Evolutionary conservation across 345 rosid species (phyloP).

Genomic region (Ceriops zippeliana): DNA sequence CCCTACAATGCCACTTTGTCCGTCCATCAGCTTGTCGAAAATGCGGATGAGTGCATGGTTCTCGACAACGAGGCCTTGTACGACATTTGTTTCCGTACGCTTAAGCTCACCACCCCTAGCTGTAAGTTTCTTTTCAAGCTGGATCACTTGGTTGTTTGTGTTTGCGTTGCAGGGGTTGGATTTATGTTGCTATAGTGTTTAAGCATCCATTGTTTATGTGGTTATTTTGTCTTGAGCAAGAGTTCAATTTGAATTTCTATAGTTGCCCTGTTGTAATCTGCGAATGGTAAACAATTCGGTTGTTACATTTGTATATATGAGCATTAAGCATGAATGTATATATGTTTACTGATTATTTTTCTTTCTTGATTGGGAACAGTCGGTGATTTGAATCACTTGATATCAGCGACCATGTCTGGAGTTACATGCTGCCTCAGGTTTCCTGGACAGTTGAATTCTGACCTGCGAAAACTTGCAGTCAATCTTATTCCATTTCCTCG

Average conservation of each 20-base stretch:
- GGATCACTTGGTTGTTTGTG: background rate
- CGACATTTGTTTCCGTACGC: slow-evolving; percentile 29
- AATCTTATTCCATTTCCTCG: slow-evolving; percentile 32
- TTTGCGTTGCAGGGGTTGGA: no score
- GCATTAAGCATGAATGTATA: background rate
- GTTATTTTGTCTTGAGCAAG: background rate
- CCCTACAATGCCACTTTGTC: slow-evolving; percentile 31
- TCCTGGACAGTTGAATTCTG: slow-evolving; percentile 31
- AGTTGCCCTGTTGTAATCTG: no score
- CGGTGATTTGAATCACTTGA: slow-evolving; percentile 30
- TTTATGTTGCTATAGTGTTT: background rate
- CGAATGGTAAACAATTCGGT: no score
- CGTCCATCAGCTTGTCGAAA: slow-evolving; percentile 30
- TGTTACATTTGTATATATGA: no score
- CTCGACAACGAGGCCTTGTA: slow-evolving; percentile 29
- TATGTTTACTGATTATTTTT: background rate
- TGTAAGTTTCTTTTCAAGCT: slow-evolving; percentile 12
- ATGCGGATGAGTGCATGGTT: slow-evolving; percentile 33
- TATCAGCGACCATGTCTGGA: slow-evolving; percentile 34
- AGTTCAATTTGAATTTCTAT: no score
- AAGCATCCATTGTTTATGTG: no score
- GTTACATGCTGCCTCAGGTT: slow-evolving; percentile 32
- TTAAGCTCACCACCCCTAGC: slow-evolving; percentile 30
- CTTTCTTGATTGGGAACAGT: background rate
- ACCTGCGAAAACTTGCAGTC: slow-evolving; percentile 28